Evolutionary conservation across 2,329 filamentous ascomycete genomes (phyloP).

Genomic region (Bipolaris zeicola): DNA sequence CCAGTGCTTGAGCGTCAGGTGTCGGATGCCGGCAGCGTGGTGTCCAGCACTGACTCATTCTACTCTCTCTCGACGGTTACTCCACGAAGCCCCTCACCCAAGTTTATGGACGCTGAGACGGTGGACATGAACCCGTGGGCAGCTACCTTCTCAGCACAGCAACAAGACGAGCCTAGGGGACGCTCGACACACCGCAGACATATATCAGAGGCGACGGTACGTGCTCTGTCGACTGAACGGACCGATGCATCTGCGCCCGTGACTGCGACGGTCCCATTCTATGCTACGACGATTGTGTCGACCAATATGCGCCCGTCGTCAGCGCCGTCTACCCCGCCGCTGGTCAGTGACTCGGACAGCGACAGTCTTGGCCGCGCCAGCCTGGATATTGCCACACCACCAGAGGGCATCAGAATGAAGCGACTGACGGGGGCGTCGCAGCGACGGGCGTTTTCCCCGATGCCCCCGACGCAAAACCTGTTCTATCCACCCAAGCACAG

Average conservation of each 20-base stretch:
- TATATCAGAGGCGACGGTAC: conserved; percentile 46
- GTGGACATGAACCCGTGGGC: conserved; percentile 39
- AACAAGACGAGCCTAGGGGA: conserved; percentile 31
- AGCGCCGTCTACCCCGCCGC: conserved; percentile 53
- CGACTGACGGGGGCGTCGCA: conserved; percentile 60
- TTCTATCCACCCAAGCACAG: conserved; percentile 59
- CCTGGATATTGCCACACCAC: conserved; percentile 50
- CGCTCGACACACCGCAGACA: conserved; percentile 44
- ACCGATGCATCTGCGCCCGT: conserved; percentile 22
- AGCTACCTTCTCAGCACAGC: conserved; percentile 9
- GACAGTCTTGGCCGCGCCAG: conserved; percentile 48
- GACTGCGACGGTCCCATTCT: conserved; percentile 31
- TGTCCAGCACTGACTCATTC: conserved; percentile 47
- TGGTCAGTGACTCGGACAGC: conserved; percentile 53
- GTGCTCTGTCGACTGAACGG: conserved; percentile 26
- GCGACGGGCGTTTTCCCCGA: conserved; percentile 66
- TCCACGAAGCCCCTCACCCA: conserved; percentile 37
- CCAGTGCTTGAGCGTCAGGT: conserved; percentile 28
- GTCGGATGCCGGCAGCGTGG: conserved; percentile 41
- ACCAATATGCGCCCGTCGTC: conserved; percentile 35
- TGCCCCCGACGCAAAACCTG: conserved; percentile 71
- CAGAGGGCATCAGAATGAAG: conserved; percentile 45
- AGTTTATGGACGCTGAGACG: conserved; percentile 38
- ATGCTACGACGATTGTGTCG: conserved; percentile 24
- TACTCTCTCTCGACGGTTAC: conserved; percentile 39